These are phyloP conservation scores for Termitomyces sp. DNA, from an alignment of 768 basidiomycete genomes.

Conservation along the genomic window DNA sequence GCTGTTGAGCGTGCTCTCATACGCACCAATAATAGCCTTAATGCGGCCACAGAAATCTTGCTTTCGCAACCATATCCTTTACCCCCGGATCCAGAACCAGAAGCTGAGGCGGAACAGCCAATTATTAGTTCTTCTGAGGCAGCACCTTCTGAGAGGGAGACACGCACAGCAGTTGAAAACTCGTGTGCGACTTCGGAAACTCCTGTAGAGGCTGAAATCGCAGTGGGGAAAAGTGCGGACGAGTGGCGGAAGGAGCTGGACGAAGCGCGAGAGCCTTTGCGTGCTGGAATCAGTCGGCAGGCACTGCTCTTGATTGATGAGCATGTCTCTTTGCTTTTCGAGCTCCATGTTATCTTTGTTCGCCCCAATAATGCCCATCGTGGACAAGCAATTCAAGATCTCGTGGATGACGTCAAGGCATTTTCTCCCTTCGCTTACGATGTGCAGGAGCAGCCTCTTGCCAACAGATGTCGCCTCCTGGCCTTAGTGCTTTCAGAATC, in stretches of 20 bases:
- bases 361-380: conserved; percentile 54
- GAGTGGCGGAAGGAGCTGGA: conserved; percentile 66
- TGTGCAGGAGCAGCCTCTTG: conserved; percentile 68
- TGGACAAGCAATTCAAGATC: conserved; percentile 57
- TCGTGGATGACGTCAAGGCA: conserved; percentile 72
- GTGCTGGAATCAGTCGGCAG: conserved; percentile 56
- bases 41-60: conserved; percentile 82
- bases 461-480: conserved; percentile 79
- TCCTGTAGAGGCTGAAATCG: conserved; percentile 7
- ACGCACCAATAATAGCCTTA: conserved; percentile 85
- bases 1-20: conserved; percentile 80
- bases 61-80: conserved; percentile 78
- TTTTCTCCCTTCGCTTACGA: conserved; percentile 64
- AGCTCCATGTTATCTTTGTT: conserved; percentile 78
- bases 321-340: conserved; percentile 84
- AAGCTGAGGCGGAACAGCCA: conserved; percentile 20
- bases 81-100: conserved; percentile 58
- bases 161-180: conserved; percentile 19
- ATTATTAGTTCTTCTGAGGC: conserved; percentile 11
- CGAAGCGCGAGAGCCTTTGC: conserved; percentile 58
- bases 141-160: conserved; percentile 21
- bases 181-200: conserved; percentile 17
- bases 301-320: conserved; percentile 81
- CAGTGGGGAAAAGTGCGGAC: conserved; percentile 44
- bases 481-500: conserved; percentile 79